Conservation (phyloP, 2,329 filamentous ascomycete species). For the Botrytis squamosa region DNA sequence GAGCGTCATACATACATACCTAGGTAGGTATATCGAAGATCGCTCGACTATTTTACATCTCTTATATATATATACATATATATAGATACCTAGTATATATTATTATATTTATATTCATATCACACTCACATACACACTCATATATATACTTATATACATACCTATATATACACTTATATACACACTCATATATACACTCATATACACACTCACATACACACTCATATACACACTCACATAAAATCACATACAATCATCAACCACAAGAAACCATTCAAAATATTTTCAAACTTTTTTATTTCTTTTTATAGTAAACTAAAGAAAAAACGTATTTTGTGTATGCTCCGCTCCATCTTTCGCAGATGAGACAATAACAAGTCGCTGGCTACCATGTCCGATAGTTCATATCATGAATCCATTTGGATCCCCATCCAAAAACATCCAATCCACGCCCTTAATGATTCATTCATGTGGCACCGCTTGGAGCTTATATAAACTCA, state of each 20-base stretch:
- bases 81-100: neutral
- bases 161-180: too few relatives aligned
- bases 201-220: too few relatives aligned
- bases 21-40: too few relatives aligned
- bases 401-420: neutral
- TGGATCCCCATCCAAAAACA: neutral
- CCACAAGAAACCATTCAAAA: neutral
- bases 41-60: too few relatives aligned
- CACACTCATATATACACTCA: too few relatives aligned
- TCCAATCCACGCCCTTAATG: neutral
- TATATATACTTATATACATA: too few relatives aligned
- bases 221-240: neutral
- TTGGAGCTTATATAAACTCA: neutral
- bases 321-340: neutral
- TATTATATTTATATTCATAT: neutral
- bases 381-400: neutral
- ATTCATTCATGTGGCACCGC: neutral
- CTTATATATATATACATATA: too few relatives aligned
- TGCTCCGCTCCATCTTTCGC: neutral
- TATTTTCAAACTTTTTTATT: neutral
- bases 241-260: neutral
- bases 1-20: too few relatives aligned
- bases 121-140: neutral
- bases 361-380: neutral
- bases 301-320: neutral